Evolutionary conservation across 139 green algal genomes (phyloP).

Genomic region (Picochlorum sp.): DNA sequence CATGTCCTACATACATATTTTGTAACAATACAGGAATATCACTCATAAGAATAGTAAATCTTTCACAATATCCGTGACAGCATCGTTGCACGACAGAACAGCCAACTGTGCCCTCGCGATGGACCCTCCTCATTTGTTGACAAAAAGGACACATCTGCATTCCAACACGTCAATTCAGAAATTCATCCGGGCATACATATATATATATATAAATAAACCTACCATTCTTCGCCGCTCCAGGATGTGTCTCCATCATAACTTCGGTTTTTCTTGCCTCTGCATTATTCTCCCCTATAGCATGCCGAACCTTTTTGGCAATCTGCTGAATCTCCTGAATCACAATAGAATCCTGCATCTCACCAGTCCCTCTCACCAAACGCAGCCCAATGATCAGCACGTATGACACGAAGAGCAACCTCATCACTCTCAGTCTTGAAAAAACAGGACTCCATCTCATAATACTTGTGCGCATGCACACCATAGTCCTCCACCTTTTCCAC

Average conservation of each 20-base stretch:
- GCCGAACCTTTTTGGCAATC: conserved; percentile 75
- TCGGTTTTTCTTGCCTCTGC: conserved; percentile 22
- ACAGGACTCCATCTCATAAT: conserved; percentile 73
- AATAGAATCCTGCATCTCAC: conserved; percentile 70
- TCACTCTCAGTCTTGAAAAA: conserved; percentile 93
- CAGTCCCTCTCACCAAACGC: conserved; percentile 80
- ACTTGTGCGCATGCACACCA: conserved; percentile 71
- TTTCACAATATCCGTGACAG: no score
- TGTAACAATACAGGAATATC: no score
- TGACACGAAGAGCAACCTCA: conserved; percentile 71
- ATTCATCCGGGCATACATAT: neutral
- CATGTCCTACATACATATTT: neutral
- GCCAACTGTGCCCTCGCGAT: no score
- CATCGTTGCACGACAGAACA: no score
- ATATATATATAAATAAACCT: no score
- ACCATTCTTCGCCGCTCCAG: no score
- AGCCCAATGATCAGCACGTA: conserved; percentile 95
- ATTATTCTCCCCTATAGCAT: conserved; percentile 12
- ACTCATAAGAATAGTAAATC: no score
- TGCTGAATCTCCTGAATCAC: conserved; percentile 74
- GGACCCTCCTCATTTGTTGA: no score
- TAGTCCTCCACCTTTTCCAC: conserved; percentile 98
- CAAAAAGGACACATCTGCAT: no score
- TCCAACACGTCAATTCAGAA: no score
- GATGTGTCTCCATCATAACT: neutral